A percentile compares a stretch with the other conserved stretches of the same genome.
Evolutionary conservation across 176 grass and related monocot species (phyloP).

Genomic region (Musa beccarii): DNA sequence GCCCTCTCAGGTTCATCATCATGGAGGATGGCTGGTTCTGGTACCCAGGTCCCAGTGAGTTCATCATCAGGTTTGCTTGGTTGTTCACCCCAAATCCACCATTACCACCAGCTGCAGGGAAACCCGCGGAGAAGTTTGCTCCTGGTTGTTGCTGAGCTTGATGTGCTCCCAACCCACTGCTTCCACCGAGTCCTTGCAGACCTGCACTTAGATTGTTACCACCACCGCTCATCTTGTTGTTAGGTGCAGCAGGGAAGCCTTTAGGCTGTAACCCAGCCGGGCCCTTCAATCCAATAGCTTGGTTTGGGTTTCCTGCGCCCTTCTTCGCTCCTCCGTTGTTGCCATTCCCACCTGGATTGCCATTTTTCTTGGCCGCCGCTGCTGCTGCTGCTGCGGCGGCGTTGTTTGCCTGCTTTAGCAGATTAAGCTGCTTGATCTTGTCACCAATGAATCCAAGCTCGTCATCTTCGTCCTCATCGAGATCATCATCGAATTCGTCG

Average conservation of each 20-base stretch:
- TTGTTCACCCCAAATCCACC: slow-evolving; percentile 36
- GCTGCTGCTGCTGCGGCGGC: slow-evolving; percentile 1
- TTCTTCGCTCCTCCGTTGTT: slow-evolving; percentile 42
- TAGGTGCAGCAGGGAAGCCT: slow-evolving; percentile 31
- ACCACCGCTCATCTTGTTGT: slow-evolving; percentile 35
- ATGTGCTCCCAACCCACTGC: too few species aligned
- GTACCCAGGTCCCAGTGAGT: slow-evolving; percentile 11
- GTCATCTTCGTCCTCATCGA: slow-evolving; percentile 46
- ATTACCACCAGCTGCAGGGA: background rate
- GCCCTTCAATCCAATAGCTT: slow-evolving; percentile 47
- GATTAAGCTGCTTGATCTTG: slow-evolving; percentile 67
- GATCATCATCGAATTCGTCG: background rate
- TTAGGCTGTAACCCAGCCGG: slow-evolving; percentile 24
- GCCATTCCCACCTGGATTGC: slow-evolving; percentile 9
- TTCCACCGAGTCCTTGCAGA: too few species aligned
- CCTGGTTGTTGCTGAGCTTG: background rate
- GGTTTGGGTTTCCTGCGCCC: slow-evolving; percentile 5
- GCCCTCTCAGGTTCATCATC: slow-evolving; percentile 51
- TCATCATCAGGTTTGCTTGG: slow-evolving; percentile 49
- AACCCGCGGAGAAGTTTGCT: background rate
- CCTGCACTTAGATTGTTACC: background rate
- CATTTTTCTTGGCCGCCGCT: slow-evolving; percentile 44
- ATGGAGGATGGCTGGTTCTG: slow-evolving; percentile 32
- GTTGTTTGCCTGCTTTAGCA: background rate
- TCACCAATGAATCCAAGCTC: slow-evolving; percentile 53